Base-by-base conservation (phyloP, 345 rosid genomes). In the Camelina hispida region DNA sequence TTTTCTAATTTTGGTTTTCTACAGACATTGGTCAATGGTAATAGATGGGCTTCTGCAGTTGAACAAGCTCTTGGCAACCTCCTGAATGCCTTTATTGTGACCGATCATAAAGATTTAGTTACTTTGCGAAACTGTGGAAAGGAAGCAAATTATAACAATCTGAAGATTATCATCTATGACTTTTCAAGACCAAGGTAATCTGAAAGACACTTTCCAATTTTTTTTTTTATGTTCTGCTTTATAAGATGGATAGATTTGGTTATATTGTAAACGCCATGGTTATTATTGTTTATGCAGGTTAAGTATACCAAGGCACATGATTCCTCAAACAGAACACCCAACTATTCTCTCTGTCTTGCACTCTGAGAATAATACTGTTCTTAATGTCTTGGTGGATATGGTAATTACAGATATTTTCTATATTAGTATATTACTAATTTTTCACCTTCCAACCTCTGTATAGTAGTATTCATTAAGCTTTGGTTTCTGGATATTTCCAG, bases 71-170 rank as follows among this genome's bases (percentile, higher is more conserved):
- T 93, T 48, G 96, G 97, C 51, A 93, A 63, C 73, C 68, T 91
- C 81, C 89, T 91, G n/a, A 91, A 93, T 83, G 97, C 97, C 78
- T 93, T 93, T 79, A 88, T 93, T 51, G 98, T 88, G 77, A 87
- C 87, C 22, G 78, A 86, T 76, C 97, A 90, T 66, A 74, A 74
- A 69, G 98, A 93, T 82, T 79, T 85, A 68, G 81, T 75, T 66
- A 65, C 82, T 80, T 79, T 93, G 35, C 82, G 91, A 83, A 50
- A 73, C 71, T 93, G 96, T 81, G 98, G 89, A 6, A 83, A 72
- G 47, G 93, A 89, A 66, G 91, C 88, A 30, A 79, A 80, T 37
- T 93, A 93, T 81, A 60, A 80, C 75, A 54, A 82, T 77, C 84
- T 93, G 75, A 91, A 81, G 57, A 88, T 93, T 74, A 73, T 87